Base-by-base conservation (phyloP, 2,329 filamentous ascomycete genomes). In the Neonectria neomacrospora region DNA sequence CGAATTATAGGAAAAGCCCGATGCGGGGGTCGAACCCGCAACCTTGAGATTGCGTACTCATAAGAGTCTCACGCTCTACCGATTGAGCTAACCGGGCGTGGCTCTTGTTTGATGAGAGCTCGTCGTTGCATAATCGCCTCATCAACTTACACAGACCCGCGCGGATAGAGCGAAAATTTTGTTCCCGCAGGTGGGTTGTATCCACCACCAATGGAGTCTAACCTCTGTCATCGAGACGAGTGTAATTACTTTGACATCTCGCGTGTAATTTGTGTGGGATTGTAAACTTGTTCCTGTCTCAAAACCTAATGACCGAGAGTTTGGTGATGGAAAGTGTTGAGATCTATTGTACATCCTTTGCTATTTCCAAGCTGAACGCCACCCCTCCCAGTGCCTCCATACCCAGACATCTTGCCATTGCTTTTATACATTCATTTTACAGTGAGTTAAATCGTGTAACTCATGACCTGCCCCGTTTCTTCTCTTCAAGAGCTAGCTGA, bases 11-110 rank as follows among this genome's bases (percentile, higher is more conserved):
- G 47, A 61, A 61, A 28, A 79, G 76, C 75, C 77, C 77, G 74
- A 78, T 75, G 77, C 75, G 77, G 77, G 77, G 78, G 76, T 83
- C 81, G 82, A 85, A 86, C 84, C 81, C 81, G 80, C 81, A 84
- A 80, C 81, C 82, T 84, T 83, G 80, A 85, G 82, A 83, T 84
- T 42, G 72, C 53, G 67, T 65, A 67, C 71, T 71, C 65, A 14
- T 84, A 84, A 84, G 86, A 89, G 87, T 88, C 87, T 88, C 83
- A 88, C 86, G 85, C 86, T 89, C 86, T 89, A 88, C 72, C 70
- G 67, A 75, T 74, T 74, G 69, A 75, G 69, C 71, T 74, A 74
- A 71, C 71, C 72, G 67, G 68, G 68, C 68, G 57, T 61, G 58
- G 58, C 54, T 63, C 58, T 53, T 58, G 47, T 44, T 66, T 68